phyloP scores from a whole-genome alignment of 768 basidiomycete species.

The Psilocybe tampanensis region DNA sequence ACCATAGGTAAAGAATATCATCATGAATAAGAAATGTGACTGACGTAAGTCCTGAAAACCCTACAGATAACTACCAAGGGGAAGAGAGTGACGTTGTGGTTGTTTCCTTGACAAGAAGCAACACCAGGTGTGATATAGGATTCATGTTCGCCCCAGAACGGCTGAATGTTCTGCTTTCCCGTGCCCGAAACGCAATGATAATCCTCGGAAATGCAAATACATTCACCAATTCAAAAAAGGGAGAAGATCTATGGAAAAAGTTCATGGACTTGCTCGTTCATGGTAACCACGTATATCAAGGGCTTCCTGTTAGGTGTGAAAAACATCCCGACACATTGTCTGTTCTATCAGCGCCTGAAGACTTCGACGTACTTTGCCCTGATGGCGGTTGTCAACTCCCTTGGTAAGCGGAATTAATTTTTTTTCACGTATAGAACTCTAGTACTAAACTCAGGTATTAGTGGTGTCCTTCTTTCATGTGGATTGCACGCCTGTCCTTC shows the following conservation, averaged over 20 bases:
- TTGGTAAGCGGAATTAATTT: slow-evolving; percentile 45
- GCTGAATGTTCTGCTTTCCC: slow-evolving; percentile 70
- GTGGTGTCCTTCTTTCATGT: slow-evolving; percentile 51
- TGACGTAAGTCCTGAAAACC: not conserved
- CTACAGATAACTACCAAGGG: slow-evolving; percentile 73
- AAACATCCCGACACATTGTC: slow-evolving; percentile 47
- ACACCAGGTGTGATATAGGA: slow-evolving; percentile 56
- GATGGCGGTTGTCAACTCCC: slow-evolving; percentile 65
- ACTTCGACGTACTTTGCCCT: slow-evolving; percentile 55
- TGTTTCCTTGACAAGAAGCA: slow-evolving; percentile 62
- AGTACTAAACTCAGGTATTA: slow-evolving; percentile 20
- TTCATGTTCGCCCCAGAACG: slow-evolving; percentile 75
- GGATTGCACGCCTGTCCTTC: slow-evolving; percentile 55
- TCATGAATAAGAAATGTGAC: not conserved
- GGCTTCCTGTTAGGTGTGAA: slow-evolving; percentile 61
- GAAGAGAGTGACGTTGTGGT: slow-evolving; percentile 75
- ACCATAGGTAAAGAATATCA: slow-evolving; percentile 56
- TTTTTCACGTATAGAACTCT: not conserved
- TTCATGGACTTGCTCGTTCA: slow-evolving; percentile 47
- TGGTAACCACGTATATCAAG: slow-evolving; percentile 50
- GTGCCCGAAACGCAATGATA: slow-evolving; percentile 65
- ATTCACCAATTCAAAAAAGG: slow-evolving; percentile 49
- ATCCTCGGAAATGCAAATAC: slow-evolving; percentile 68
- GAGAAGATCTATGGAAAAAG: slow-evolving; percentile 50
- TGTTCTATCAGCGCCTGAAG: slow-evolving; percentile 39